These are phyloP conservation scores for Talaromyces sp. DNA, from an alignment of 2,329 filamentous ascomycete genomes.

Conservation along the genomic window DNA sequence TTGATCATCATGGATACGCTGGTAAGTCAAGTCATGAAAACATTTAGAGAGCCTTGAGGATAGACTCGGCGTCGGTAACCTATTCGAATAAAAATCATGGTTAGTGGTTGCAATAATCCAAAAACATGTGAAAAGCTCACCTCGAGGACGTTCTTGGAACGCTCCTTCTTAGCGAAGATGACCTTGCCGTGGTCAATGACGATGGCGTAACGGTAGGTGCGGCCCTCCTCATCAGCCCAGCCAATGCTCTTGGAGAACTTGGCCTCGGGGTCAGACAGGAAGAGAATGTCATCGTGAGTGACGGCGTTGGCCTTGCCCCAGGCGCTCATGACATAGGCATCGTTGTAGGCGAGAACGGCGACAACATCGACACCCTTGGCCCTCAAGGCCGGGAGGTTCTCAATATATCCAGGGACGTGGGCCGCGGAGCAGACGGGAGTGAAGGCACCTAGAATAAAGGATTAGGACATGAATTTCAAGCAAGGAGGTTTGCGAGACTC, in stretches of 20 bases:
- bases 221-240: constrained; percentile 69
- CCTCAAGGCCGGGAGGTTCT: constrained; percentile 68
- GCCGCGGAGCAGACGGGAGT: constrained; percentile 80
- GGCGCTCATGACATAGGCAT: constrained; percentile 81
- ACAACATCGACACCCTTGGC: constrained; percentile 80
- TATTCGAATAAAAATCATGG: constrained; percentile 22
- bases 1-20: not conserved
- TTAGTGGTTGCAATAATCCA: not conserved
- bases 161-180: constrained; percentile 74
- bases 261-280: constrained; percentile 70
- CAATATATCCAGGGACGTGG: constrained; percentile 79
- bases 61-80: constrained; percentile 42
- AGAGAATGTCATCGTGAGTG: constrained; percentile 70
- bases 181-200: constrained; percentile 82
- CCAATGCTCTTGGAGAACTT: constrained; percentile 76
- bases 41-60: constrained; percentile 41
- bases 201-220: constrained; percentile 77
- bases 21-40: not conserved
- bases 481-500: constrained; percentile 20
- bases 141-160: constrained; percentile 43
- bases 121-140: constrained; percentile 28
- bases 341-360: constrained; percentile 79
- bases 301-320: constrained; percentile 87
- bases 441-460: constrained; percentile 62
- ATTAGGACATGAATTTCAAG: not conserved